Evolutionary conservation across 2,329 filamentous ascomycete species (phyloP), one percentile per base, ranked within the genome.

Genomic region (Lachnellula subtilissima): DNA sequence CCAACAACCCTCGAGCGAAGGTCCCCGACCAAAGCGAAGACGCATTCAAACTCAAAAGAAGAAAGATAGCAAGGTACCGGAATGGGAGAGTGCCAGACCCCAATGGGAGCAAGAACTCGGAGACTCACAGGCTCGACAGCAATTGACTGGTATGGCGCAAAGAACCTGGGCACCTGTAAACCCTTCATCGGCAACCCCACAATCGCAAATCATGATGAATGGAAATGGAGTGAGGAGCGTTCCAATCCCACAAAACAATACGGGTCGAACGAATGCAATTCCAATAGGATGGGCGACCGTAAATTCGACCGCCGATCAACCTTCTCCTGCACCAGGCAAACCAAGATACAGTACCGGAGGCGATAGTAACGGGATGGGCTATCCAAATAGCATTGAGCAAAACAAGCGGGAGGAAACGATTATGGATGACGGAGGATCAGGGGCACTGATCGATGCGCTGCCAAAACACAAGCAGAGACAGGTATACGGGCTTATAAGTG

Each of bases 361-460:
- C 25, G 60, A 64, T 3, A 54, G 55, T 51, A 80, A 80, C 59
- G 67, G 68, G 22, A 64, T 66, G 23, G 62, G 63, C 28, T 75
- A 76, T 61, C 54, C 53, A 19, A 55, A 39, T 15, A 60, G 48
- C 36, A n/a, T 52, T 12, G 65, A 67, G 28, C 61, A 62, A 35
- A 57, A 45, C 17, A 56, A 52, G 51, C 52, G 64, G 46, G 63
- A 67, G 28, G 62, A 61, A 7, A 65, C 59, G 17, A 52, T 55
- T 17, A 35, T 46, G 5, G 59, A 63, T 50, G 64, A 65, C 12
- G 32, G 61, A 25, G 60, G 54, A 23, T 58, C 62, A 36, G 43
- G 52, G 22, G 60, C 66, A n/a, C 48, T 68, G 8, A 69, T 70
- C 40, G 67, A 70, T 45, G 63, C 56, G 8, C 47, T 70, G 35